Conservation (phyloP, 192 early-diverging fungal genomes). For the Dissophora ornata region DNA sequence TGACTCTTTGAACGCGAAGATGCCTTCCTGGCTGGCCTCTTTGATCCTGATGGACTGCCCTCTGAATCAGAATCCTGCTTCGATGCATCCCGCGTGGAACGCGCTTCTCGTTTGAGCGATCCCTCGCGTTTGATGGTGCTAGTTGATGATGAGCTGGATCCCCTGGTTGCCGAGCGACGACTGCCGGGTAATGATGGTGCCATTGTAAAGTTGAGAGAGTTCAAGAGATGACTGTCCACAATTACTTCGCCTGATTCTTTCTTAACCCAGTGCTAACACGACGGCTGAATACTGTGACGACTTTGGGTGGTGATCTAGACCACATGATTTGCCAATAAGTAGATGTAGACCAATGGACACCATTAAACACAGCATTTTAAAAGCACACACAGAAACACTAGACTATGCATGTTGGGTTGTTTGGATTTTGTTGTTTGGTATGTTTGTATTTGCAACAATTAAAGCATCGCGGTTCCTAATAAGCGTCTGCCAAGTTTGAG, state of each 20-base stretch:
- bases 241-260: too few species aligned
- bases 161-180: constrained; percentile 10
- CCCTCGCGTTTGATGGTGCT: constrained; percentile 5
- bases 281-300: too few species aligned
- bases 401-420: too few species aligned
- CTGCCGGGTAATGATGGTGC: constrained; percentile 36
- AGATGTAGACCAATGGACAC: too few species aligned
- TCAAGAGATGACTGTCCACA: too few species aligned
- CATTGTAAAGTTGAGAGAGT: constrained; percentile 5
- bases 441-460: constrained; percentile 9
- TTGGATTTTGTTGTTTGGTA: constrained; percentile 11
- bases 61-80: constrained; percentile 41
- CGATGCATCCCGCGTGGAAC: neutral
- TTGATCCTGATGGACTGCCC: constrained; percentile 28
- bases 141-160: constrained; percentile 1
- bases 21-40: constrained; percentile 5
- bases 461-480: neutral
- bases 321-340: too few species aligned
- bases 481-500: constrained; percentile 1
- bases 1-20: constrained; percentile 9
- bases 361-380: too few species aligned
- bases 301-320: too few species aligned
- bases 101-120: constrained; percentile 8
- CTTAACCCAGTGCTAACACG: too few species aligned
- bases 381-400: too few species aligned